Conservation (phyloP, 1,284 basidiomycete species). For the Ganoderma multipileum region DNA sequence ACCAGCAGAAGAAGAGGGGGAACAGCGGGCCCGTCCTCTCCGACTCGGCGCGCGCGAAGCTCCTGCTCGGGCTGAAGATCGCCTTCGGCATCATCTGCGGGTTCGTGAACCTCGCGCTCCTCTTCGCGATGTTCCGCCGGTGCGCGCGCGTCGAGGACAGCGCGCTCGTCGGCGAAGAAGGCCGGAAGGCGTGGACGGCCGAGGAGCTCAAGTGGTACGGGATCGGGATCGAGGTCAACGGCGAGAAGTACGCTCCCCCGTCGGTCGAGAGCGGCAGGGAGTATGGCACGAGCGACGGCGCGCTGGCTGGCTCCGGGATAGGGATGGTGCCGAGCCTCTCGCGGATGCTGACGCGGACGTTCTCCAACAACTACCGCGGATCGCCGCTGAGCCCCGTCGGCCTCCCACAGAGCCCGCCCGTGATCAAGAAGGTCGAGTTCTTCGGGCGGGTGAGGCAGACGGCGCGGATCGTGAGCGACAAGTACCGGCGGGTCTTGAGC, state of each 20-base stretch:
- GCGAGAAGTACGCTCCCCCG: constrained; percentile 21
- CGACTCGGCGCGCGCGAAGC: constrained; percentile 50
- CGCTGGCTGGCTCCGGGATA: constrained; percentile 42
- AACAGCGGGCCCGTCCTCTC: constrained; percentile 42
- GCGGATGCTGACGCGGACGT: constrained; percentile 47
- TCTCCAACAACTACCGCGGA: constrained; percentile 35
- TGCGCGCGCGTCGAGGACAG: constrained; percentile 64
- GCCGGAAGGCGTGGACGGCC: constrained; percentile 58
- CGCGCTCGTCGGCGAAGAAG: constrained; percentile 64
- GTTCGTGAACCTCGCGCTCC: constrained; percentile 57
- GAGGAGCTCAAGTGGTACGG: constrained; percentile 75
- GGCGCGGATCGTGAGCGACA: constrained; percentile 66
- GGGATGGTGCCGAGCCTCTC: constrained; percentile 57
- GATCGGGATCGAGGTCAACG: constrained; percentile 48
- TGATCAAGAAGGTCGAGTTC: constrained; percentile 75
- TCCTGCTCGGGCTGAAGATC: constrained; percentile 65
- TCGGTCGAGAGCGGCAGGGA: constrained; percentile 31
- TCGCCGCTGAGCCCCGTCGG: constrained; percentile 29
- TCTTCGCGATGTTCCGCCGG: constrained; percentile 61
- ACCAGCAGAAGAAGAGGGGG: constrained; percentile 35
- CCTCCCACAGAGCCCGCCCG: constrained; percentile 48
- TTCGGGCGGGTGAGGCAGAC: constrained; percentile 63
- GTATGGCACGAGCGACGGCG: constrained; percentile 28
- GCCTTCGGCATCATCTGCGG: constrained; percentile 70
- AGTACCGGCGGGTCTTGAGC: constrained; percentile 56